A percentile compares a stretch with the other conserved stretches of the same genome.
Evolutionary conservation across 2,329 filamentous ascomycete species (phyloP).

Genomic region (Aspergillus latus): DNA sequence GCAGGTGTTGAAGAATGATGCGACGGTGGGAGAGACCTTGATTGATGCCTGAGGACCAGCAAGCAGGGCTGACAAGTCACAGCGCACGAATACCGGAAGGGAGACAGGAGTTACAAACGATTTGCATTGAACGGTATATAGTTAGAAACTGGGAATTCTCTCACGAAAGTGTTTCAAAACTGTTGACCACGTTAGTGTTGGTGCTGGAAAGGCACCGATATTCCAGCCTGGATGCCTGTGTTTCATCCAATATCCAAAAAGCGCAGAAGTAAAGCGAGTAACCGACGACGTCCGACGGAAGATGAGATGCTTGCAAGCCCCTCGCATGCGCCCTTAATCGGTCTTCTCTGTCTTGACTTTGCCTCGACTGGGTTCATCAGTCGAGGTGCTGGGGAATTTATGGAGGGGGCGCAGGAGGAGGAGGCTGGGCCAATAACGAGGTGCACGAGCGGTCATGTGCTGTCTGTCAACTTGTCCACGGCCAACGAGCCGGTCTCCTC

Average conservation of each 20-base stretch:
- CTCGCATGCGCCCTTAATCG: slow-evolving; percentile 7
- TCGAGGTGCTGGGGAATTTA: slow-evolving; percentile 8
- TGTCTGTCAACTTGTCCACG: neutral
- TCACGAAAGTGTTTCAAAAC: slow-evolving; percentile 6
- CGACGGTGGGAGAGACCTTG: slow-evolving; percentile 12
- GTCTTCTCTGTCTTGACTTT: neutral
- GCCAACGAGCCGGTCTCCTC: slow-evolving; percentile 9
- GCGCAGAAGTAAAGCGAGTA: neutral
- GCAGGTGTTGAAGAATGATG: slow-evolving; percentile 10
- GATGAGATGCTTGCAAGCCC: neutral
- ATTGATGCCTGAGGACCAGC: slow-evolving; percentile 18
- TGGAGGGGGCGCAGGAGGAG: slow-evolving; percentile 14
- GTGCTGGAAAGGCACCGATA: neutral
- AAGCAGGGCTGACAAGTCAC: slow-evolving; percentile 16
- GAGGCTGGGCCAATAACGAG: slow-evolving; percentile 35
- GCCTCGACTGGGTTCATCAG: neutral
- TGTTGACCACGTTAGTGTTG: slow-evolving; percentile 5
- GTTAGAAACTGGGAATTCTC: neutral
- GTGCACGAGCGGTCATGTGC: slow-evolving; percentile 13
- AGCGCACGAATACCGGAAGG: slow-evolving; percentile 10
- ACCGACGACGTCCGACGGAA: neutral
- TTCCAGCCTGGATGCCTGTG: neutral
- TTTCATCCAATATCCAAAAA: slow-evolving; percentile 1
- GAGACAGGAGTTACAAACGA: slow-evolving; percentile 17
- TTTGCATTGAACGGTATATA: slow-evolving; percentile 18